Conservation (phyloP, 805 yeast species). For the Saturnispora serradocipensis region DNA sequence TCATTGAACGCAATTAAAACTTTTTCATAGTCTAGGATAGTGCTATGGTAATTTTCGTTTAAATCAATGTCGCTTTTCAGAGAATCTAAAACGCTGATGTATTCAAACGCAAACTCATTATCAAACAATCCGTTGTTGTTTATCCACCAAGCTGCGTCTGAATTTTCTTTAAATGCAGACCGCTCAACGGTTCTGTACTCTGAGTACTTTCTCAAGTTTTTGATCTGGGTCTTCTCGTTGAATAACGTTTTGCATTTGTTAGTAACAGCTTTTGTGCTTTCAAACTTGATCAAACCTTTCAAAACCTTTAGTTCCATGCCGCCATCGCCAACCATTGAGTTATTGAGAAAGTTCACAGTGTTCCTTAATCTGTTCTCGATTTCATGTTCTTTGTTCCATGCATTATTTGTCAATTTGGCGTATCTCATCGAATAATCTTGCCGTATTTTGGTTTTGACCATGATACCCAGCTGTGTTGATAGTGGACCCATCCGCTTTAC, state of each 20-base stretch:
- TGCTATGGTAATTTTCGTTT: background rate
- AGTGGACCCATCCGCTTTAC: background rate
- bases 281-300: conserved; percentile 2
- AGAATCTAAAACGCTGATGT: conserved; percentile 1
- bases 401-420: background rate
- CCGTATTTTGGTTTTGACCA: conserved; percentile 1
- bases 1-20: conserved; percentile 4
- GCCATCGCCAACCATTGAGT: background rate
- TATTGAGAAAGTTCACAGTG: conserved; percentile 1
- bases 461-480: background rate
- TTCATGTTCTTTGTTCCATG: background rate
- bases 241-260: background rate
- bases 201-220: background rate
- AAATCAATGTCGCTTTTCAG: background rate
- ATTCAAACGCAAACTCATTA: conserved; percentile 2
- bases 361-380: background rate
- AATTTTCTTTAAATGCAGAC: background rate
- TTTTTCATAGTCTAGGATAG: background rate
- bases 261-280: conserved; percentile 1
- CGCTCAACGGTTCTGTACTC: conserved; percentile 1
- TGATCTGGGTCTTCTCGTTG: background rate
- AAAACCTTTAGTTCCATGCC: background rate
- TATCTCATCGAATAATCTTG: background rate
- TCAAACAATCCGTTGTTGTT: background rate
- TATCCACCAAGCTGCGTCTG: background rate